A percentile compares a stretch with the other conserved stretches of the same genome.
Conservation (phyloP, 2,329 filamentous ascomycete genomes). For the Zymoseptoria crescenta region DNA sequence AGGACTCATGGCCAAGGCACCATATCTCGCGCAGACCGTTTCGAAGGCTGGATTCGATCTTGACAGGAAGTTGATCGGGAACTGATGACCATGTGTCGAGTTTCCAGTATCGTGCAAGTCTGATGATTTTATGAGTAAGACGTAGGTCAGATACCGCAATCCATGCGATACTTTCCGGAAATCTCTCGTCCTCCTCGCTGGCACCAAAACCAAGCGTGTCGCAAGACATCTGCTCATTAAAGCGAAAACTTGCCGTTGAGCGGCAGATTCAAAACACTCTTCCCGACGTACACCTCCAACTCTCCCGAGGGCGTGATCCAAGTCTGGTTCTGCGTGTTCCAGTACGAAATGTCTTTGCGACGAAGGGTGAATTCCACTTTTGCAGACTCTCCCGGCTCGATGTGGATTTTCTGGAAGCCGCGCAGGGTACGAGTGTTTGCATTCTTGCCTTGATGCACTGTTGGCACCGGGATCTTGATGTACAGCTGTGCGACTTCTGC, state of each 20-base stretch:
- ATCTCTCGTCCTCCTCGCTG: no score
- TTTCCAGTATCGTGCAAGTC: neutral
- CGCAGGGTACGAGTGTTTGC: slow-evolving; percentile 24
- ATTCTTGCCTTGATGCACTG: slow-evolving; percentile 44
- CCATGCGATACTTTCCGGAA: no score
- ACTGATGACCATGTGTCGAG: neutral
- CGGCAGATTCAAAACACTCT: slow-evolving; percentile 29
- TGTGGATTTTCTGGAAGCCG: slow-evolving; percentile 27
- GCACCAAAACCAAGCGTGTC: neutral
- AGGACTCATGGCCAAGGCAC: slow-evolving; percentile 12
- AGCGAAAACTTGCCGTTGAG: slow-evolving; percentile 19
- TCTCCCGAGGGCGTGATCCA: slow-evolving; percentile 42
- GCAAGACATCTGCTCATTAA: neutral
- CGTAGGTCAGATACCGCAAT: no score
- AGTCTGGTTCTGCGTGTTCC: slow-evolving; percentile 42
- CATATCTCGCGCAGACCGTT: slow-evolving; percentile 15
- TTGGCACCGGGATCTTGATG: slow-evolving; percentile 32
- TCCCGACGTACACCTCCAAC: slow-evolving; percentile 42
- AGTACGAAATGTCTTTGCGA: slow-evolving; percentile 42
- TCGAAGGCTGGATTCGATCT: slow-evolving; percentile 17
- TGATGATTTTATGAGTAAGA: neutral
- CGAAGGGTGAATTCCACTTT: slow-evolving; percentile 32
- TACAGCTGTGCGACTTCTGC: slow-evolving; percentile 48
- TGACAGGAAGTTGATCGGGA: slow-evolving; percentile 11
- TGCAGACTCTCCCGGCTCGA: slow-evolving; percentile 25